Base-by-base conservation (phyloP, 805 yeast genomes). In the Pichia paraexigua region DNA sequence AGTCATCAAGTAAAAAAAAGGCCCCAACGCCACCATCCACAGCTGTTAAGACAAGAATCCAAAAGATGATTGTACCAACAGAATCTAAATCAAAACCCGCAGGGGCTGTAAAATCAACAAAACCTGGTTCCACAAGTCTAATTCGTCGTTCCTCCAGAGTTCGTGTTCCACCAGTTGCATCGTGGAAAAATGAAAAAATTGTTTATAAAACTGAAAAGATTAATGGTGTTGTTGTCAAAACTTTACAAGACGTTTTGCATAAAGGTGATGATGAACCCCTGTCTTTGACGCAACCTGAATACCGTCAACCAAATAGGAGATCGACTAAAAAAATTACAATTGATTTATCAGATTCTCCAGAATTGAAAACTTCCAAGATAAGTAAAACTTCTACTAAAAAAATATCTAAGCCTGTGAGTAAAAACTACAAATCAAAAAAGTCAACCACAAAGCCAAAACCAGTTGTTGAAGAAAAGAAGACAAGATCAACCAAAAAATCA, bases 111-210 rank as follows among this genome's bases (percentile, higher is more conserved):
- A 35, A 39, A 21, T n/a, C 37, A 9, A 10, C 39, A n/a, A 24
- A 45, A 21, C 21, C 41, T 20, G 50, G 39, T 56, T 56, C 11
- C 58, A 24, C 41, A 20, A 45, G 44, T 13, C 78, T 80, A 0
- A 60, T 78, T 2, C 72, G 95, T 56, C 70, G 87, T 56, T 85
- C 95, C 0, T 72, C 75, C 32, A 73, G 96, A 59, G 77, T 79
- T 0, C 77, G 78, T 55, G 75, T 85, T 8, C 78, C 83, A 4
- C 92, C 95, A 0, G 69, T 89, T 56, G 91, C 88, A 2, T 86
- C 76, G 63, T 89, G 96, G 96, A 78, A 86, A 63, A 87, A 86
- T 60, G 96, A 89, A 66, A 72, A 80, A 53, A 77, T 85, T 30
- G 77, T 86, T 3, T 89, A 85, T 60, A 71, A 74, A 42, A 59